Percentiles rank a stretch among this genome's conserved stretches.
Conservation (phyloP, 495 filamentous ascomycete genomes). For the Bryoglossum gracile region DNA sequence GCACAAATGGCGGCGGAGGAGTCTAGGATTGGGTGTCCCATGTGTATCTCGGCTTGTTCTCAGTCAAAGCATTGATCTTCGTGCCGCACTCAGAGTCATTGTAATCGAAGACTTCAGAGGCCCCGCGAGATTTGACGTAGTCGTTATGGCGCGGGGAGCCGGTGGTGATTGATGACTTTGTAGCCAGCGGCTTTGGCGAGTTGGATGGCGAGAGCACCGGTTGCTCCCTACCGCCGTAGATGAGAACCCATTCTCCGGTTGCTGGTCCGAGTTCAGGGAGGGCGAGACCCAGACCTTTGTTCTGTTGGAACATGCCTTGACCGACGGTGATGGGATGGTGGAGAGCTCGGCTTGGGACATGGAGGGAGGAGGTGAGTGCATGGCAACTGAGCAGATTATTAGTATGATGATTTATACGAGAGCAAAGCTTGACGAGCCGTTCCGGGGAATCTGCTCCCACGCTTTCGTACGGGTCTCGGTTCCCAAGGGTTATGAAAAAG, state of each 20-base stretch:
- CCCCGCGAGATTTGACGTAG: constrained; percentile 44
- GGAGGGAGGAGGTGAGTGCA: no score
- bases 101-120: constrained; percentile 51
- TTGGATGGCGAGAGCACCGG: constrained; percentile 55
- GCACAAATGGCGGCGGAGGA: background rate
- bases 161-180: constrained; percentile 49
- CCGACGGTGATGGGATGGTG: constrained; percentile 48
- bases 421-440: no score
- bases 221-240: constrained; percentile 55
- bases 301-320: constrained; percentile 39
- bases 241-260: constrained; percentile 37
- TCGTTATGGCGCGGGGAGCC: constrained; percentile 46
- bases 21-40: constrained; percentile 27
- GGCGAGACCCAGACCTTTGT: constrained; percentile 27
- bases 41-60: constrained; percentile 32
- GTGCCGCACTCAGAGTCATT: constrained; percentile 23
- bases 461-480: no score
- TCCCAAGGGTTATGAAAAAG: no score
- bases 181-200: constrained; percentile 50
- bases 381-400: no score
- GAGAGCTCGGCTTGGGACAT: no score
- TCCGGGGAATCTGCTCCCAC: no score
- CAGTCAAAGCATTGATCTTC: constrained; percentile 30
- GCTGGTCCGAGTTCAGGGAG: constrained; percentile 14
- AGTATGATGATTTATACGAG: no score